Percentiles rank a stretch among this genome's conserved stretches.
phyloP scores from a whole-genome alignment of 371 early-diverging fungal genomes.

The Furculomyces boomerangus region DNA sequence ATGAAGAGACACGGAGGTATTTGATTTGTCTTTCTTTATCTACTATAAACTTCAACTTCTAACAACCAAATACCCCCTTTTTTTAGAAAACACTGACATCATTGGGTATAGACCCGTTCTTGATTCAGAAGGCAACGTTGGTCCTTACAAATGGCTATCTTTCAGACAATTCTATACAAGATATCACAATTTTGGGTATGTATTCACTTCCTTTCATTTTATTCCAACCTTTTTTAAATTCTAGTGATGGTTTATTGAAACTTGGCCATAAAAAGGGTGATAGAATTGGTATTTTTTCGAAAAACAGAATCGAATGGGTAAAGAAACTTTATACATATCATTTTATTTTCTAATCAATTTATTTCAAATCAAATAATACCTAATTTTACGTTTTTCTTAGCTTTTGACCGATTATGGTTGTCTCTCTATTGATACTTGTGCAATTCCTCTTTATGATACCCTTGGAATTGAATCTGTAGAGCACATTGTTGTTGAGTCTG shows the following conservation, averaged over 20 bases:
- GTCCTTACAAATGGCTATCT: slow-evolving; percentile 60
- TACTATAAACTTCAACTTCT: background rate
- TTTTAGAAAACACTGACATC: slow-evolving; percentile 9
- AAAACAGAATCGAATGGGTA: slow-evolving; percentile 1
- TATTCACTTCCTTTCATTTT: background rate
- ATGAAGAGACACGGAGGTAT: slow-evolving; percentile 4
- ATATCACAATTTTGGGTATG: slow-evolving; percentile 5
- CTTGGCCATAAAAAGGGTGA: slow-evolving; percentile 13
- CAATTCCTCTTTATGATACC: slow-evolving; percentile 92
- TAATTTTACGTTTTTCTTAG: slow-evolving; percentile 10
- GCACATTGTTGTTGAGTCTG: slow-evolving; percentile 47
- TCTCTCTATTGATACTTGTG: background rate
- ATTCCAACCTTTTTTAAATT: background rate
- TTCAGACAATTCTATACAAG: slow-evolving; percentile 39
- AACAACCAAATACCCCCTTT: background rate
- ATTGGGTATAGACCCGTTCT: slow-evolving; percentile 32
- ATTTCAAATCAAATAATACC: no score
- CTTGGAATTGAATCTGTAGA: slow-evolving; percentile 65
- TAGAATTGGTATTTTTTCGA: background rate
- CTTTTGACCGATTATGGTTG: slow-evolving; percentile 7
- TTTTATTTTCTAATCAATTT: no score
- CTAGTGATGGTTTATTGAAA: background rate
- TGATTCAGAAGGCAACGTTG: slow-evolving; percentile 29
- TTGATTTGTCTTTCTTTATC: background rate
- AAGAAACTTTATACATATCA: no score